Conservation (phyloP, 176 grass and related monocot genomes). For the Aechmea fasciata region DNA sequence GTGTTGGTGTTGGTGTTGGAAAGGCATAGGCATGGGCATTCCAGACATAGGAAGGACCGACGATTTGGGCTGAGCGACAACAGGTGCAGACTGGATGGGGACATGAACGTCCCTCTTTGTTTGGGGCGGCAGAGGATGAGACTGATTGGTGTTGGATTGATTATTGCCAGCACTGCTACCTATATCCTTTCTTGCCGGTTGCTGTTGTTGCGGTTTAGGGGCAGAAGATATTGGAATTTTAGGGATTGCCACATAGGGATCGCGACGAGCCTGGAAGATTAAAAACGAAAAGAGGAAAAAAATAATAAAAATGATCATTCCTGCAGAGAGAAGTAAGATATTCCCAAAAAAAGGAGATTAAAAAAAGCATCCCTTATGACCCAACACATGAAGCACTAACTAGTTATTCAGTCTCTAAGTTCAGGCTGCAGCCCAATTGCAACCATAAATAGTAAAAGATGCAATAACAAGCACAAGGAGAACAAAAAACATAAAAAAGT, state of each 20-base stretch:
- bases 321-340: too few species aligned
- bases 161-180: slow-evolving; percentile 24
- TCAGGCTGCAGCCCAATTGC: neutral
- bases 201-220: slow-evolving; percentile 43
- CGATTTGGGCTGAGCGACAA: slow-evolving; percentile 3
- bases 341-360: too few species aligned
- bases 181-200: slow-evolving; percentile 12
- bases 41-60: slow-evolving; percentile 15
- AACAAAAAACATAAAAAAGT: slow-evolving; percentile 1
- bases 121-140: neutral
- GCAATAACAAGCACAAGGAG: too few species aligned
- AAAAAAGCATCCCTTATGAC: too few species aligned
- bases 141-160: slow-evolving; percentile 28
- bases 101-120: slow-evolving; percentile 5
- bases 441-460: too few species aligned
- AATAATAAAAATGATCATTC: too few species aligned
- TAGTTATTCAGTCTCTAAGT: slow-evolving; percentile 6
- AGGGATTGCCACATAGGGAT: slow-evolving; percentile 34
- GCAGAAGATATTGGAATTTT: slow-evolving; percentile 27
- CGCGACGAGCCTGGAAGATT: slow-evolving; percentile 33
- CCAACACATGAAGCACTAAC: neutral
- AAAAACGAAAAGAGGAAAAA: slow-evolving; percentile 8
- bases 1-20: neutral
- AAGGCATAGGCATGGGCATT: slow-evolving; percentile 2
- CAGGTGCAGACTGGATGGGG: neutral